These are phyloP conservation scores for Fusarium sulawesiense DNA, from an alignment of 2,329 filamentous ascomycete species.

Conservation along the genomic window DNA sequence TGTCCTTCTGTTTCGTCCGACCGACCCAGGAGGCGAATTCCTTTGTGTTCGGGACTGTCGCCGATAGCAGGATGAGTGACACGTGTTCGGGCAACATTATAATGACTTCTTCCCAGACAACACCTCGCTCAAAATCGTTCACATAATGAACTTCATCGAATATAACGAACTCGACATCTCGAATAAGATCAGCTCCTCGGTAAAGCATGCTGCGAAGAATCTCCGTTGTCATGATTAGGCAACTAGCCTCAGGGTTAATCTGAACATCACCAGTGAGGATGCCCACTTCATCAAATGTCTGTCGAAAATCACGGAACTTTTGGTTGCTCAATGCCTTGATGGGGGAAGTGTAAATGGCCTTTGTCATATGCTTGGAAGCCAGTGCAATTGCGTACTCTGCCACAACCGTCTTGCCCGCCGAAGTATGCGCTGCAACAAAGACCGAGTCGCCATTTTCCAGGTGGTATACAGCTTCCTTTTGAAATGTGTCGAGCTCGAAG, in stretches of 20 bases:
- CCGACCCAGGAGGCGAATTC: slow-evolving; percentile 99
- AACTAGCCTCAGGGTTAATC: slow-evolving; percentile 96
- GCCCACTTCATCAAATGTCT: slow-evolving; percentile 92
- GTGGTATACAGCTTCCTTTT: slow-evolving; percentile 98
- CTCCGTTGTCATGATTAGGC: slow-evolving; percentile 99
- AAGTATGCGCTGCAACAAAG: slow-evolving; percentile 97
- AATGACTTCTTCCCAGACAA: slow-evolving; percentile 99
- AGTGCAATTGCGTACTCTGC: slow-evolving; percentile 98
- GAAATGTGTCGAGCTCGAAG: slow-evolving; percentile 97
- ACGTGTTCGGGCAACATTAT: slow-evolving; percentile 99
- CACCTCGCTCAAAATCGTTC: slow-evolving; percentile 93
- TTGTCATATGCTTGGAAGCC: slow-evolving; percentile 98
- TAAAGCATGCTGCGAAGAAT: slow-evolving; percentile 99
- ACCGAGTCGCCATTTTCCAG: slow-evolving; percentile 96
- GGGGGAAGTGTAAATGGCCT: slow-evolving; percentile 98
- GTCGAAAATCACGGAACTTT: slow-evolving; percentile 95
- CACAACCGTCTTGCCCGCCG: slow-evolving; percentile 97
- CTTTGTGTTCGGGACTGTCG: slow-evolving; percentile 96
- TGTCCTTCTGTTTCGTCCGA: slow-evolving; percentile 97
- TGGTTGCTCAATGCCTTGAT: slow-evolving; percentile 99
- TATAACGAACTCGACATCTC: slow-evolving; percentile 98
- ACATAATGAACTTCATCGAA: slow-evolving; percentile 99
- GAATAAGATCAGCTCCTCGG: slow-evolving; percentile 91
- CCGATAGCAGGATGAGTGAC: slow-evolving; percentile 92
- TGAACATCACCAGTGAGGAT: slow-evolving; percentile 98